Conservation (phyloP, 139 green algal genomes). For the Picochlorum sp. region DNA sequence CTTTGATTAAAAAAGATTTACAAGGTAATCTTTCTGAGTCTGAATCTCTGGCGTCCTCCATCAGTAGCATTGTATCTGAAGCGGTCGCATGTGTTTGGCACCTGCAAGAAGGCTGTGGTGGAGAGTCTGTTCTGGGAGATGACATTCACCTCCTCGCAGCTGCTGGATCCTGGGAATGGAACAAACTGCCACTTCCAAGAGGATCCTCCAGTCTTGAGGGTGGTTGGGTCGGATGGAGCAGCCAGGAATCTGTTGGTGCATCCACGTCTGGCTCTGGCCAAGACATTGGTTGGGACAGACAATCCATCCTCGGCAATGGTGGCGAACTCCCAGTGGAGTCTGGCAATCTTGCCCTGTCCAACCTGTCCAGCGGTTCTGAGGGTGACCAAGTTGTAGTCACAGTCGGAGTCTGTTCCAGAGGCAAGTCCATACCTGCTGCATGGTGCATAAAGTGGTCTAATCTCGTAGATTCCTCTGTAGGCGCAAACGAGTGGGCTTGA, state of each 20-base stretch:
- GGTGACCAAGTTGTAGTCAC: neutral
- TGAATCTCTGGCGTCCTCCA: neutral
- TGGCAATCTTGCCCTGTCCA: neutral
- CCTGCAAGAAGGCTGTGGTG: neutral
- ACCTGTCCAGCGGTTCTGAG: neutral
- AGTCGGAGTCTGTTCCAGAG: neutral
- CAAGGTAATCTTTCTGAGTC: no score
- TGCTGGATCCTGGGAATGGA: neutral
- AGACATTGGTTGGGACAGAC: neutral
- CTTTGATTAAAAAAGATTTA: no score
- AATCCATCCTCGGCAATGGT: neutral
- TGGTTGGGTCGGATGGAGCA: neutral
- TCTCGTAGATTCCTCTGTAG: neutral
- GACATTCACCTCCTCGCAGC: neutral
- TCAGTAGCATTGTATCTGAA: neutral
- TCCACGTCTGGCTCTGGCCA: neutral
- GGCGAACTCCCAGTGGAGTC: neutral
- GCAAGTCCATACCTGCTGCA: neutral
- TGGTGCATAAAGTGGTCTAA: neutral
- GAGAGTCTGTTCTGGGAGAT: neutral
- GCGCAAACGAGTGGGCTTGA: no score
- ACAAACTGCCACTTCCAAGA: constrained; percentile 1
- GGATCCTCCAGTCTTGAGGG: neutral
- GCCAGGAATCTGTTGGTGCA: neutral
- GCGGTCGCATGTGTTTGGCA: neutral